Percentiles rank a stretch among this genome's conserved stretches.
Evolutionary conservation across 129 eudicot species (phyloP).

Genomic region (Chrysanthemum seticuspe): DNA sequence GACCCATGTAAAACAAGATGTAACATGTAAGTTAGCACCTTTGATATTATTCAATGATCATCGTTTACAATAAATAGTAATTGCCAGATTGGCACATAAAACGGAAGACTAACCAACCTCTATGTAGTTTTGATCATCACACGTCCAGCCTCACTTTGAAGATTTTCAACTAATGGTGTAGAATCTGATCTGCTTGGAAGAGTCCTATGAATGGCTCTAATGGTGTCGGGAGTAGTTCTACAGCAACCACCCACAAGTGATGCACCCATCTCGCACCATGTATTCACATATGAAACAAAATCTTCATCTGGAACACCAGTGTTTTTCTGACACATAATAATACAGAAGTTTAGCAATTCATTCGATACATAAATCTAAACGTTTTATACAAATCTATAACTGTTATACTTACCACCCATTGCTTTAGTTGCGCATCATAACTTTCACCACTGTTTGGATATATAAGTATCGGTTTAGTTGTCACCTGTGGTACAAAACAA

Average conservation of each 20-base stretch:
- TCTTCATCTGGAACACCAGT: conserved; percentile 80
- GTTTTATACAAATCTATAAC: too few relatives aligned
- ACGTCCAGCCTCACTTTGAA: conserved; percentile 25
- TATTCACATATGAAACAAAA: conserved; percentile 79
- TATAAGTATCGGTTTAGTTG: conserved; percentile 67
- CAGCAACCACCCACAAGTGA: conserved; percentile 81
- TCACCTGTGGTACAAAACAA: conserved; percentile 47
- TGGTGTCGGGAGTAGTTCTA: conserved; percentile 85
- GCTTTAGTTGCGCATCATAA: conserved; percentile 58
- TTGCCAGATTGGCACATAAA: conserved; percentile 10
- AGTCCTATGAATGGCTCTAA: conserved; percentile 52
- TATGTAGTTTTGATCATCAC: conserved; percentile 26
- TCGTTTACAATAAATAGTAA: conserved; percentile 5
- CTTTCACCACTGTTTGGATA: conserved; percentile 87
- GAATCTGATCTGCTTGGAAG: conserved; percentile 39
- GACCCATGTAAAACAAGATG: conserved; percentile 3
- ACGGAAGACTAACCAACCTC: neutral
- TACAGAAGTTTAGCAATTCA: neutral
- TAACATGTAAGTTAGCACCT: conserved; percentile 12
- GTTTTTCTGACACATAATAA: conserved; percentile 48
- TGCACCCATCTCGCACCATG: conserved; percentile 87
- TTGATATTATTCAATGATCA: neutral
- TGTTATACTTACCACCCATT: conserved; percentile 72
- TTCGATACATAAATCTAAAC: too few relatives aligned
- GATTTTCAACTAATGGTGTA: conserved; percentile 18